phyloP scores from a whole-genome alignment of 441 rosid species.

The Rhodomyrtus psidioides region DNA sequence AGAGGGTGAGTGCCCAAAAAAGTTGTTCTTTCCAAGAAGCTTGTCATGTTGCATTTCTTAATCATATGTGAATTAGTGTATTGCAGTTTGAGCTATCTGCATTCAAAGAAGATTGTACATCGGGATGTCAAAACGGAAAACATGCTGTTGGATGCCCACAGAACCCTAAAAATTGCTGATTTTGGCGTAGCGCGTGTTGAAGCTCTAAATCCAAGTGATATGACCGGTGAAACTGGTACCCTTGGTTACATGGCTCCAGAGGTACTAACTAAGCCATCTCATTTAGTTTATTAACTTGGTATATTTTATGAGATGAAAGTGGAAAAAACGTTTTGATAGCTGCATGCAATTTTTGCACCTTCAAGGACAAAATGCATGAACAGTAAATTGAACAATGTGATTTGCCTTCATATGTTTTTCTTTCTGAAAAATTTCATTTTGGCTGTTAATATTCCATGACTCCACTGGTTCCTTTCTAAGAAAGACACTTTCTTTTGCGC shows the following conservation, averaged over 20 bases:
- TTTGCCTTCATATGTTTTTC: not conserved
- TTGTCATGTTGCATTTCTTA: not conserved
- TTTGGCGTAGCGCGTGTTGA: conserved; percentile 95
- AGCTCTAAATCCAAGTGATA: conserved; percentile 82
- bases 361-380: not conserved
- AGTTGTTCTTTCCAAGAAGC: not conserved
- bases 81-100: conserved; percentile 81
- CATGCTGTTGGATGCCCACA: conserved; percentile 54
- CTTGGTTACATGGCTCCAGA: conserved; percentile 98
- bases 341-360: not conserved
- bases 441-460: not conserved
- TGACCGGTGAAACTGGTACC: conserved; percentile 97
- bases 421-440: not conserved
- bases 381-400: conserved; percentile 1
- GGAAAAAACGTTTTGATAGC: not conserved
- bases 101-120: conserved; percentile 81
- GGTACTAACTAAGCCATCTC: conserved; percentile 26
- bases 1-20: conserved; percentile 40
- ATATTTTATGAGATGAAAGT: not conserved
- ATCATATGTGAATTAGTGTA: not conserved
- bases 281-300: not conserved
- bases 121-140: conserved; percentile 96
- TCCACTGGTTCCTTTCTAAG: not conserved
- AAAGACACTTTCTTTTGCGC: not conserved
- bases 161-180: conserved; percentile 78